Conservation (phyloP, 73 alveolate genomes). For the Paramecium primaurelia region DNA sequence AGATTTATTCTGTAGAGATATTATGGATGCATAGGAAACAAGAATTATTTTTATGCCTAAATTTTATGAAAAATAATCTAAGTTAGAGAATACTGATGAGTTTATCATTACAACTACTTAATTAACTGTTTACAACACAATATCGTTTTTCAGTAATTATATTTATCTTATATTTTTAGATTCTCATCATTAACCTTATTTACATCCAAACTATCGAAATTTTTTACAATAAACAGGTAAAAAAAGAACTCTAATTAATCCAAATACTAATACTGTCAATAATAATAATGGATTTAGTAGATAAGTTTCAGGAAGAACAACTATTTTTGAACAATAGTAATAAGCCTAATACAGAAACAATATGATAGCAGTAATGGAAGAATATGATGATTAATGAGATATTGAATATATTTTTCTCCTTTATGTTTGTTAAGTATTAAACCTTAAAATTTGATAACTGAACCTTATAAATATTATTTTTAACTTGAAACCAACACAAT, state of each 20-base stretch:
- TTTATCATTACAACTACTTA: background rate
- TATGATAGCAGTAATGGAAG: background rate
- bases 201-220: background rate
- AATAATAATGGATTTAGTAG: background rate
- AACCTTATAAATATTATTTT: background rate
- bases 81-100: background rate
- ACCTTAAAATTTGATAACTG: background rate
- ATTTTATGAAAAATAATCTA: background rate
- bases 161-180: background rate
- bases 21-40: background rate
- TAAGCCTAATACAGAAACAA: background rate
- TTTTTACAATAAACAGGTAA: background rate
- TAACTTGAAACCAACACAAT: background rate
- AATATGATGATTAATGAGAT: background rate
- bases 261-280: background rate
- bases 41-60: background rate
- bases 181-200: background rate
- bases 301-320: background rate
- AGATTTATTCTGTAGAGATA: background rate
- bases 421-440: background rate
- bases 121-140: constrained; percentile 11
- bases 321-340: background rate
- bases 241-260: background rate
- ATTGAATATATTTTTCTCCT: background rate
- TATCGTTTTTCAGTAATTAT: background rate